Evolutionary conservation across 2,329 filamentous ascomycete species (phyloP).

Genomic region (Penicillium fuscoglaucum): DNA sequence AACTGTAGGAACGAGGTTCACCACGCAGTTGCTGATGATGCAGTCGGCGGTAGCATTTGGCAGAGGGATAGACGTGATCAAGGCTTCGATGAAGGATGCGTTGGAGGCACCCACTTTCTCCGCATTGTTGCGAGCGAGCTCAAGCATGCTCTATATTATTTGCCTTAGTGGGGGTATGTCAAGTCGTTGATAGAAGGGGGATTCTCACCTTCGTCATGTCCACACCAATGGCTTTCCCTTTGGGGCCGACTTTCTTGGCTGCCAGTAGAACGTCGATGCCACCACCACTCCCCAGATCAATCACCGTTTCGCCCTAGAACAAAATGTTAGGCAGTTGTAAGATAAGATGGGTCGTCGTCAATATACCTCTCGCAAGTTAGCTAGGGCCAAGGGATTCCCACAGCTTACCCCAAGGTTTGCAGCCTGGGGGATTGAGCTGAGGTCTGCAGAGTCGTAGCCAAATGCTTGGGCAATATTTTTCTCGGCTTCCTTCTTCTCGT

Average conservation of each 20-base stretch:
- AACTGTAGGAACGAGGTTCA: constrained; percentile 57
- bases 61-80: constrained; percentile 55
- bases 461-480: constrained; percentile 2
- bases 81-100: constrained; percentile 52
- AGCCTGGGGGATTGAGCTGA: neutral
- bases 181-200: neutral
- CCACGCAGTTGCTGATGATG: constrained; percentile 64
- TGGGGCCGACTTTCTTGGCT: constrained; percentile 50
- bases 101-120: constrained; percentile 44
- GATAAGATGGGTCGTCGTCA: fast-evolving
- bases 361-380: neutral
- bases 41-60: constrained; percentile 49
- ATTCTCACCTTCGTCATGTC: constrained; percentile 59
- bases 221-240: constrained; percentile 56
- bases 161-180: neutral
- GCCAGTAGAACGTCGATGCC: constrained; percentile 61
- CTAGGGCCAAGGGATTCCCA: neutral
- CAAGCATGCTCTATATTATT: constrained; percentile 56
- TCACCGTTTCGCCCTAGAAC: constrained; percentile 55
- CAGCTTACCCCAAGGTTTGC: constrained; percentile 3
- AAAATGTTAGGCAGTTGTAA: neutral
- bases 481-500: neutral
- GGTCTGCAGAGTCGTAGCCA: neutral
- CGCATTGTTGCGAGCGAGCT: constrained; percentile 50
- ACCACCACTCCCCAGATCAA: constrained; percentile 60